Conservation (phyloP, 2,329 filamentous ascomycete species). For the Huntiella abstrusa region DNA sequence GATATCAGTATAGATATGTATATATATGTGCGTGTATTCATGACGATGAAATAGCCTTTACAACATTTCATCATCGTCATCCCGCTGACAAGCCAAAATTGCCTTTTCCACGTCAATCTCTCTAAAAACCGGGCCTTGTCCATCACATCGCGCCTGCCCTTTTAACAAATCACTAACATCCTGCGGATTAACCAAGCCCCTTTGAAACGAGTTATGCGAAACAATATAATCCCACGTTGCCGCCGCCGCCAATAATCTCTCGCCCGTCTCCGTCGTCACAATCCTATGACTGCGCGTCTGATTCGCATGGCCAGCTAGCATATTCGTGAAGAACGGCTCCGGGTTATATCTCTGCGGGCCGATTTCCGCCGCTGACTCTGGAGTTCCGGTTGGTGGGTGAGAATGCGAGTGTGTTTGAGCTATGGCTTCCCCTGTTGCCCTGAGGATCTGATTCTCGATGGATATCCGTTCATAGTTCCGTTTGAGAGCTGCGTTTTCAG, state of each 20-base stretch:
- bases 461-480: slow-evolving; percentile 64
- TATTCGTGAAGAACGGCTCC: slow-evolving; percentile 49
- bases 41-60: slow-evolving; percentile 14
- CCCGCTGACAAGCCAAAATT: slow-evolving; percentile 60
- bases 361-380: no score
- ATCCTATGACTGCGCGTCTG: slow-evolving; percentile 51
- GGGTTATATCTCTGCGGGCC: slow-evolving; percentile 55
- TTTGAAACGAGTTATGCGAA: slow-evolving; percentile 54
- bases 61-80: slow-evolving; percentile 56
- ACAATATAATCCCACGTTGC: slow-evolving; percentile 87
- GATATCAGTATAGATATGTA: no score
- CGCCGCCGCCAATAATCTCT: slow-evolving; percentile 52
- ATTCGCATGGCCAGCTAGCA: slow-evolving; percentile 42
- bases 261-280: slow-evolving; percentile 43
- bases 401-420: slow-evolving; percentile 16
- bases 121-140: slow-evolving; percentile 72
- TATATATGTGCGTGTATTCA: neutral
- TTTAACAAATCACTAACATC: slow-evolving; percentile 66
- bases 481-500: slow-evolving; percentile 76
- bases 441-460: slow-evolving; percentile 84
- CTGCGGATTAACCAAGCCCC: slow-evolving; percentile 62
- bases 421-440: slow-evolving; percentile 39
- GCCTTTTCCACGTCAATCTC: slow-evolving; percentile 54
- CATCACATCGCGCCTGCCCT: slow-evolving; percentile 59
- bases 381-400: slow-evolving; percentile 22